These are phyloP conservation scores for Limnanthes douglasii DNA, from an alignment of 345 rosid species.

Conservation along the genomic window DNA sequence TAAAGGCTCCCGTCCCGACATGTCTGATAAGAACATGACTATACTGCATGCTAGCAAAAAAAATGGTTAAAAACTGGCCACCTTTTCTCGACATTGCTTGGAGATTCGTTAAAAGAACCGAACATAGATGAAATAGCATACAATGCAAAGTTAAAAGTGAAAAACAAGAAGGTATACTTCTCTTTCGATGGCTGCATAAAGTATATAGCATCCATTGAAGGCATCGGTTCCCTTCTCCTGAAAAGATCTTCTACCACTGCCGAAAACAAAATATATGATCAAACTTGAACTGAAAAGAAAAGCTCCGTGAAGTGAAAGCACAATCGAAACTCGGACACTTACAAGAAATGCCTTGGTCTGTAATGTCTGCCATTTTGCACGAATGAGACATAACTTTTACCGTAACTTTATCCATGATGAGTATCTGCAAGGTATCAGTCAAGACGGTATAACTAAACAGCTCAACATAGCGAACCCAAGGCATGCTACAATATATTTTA, in stretches of 20 bases:
- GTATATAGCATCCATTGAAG: conserved; percentile 82
- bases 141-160: neutral
- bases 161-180: conserved; percentile 27
- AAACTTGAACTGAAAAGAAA: neutral
- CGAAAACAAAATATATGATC: conserved; percentile 8
- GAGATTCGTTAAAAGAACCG: neutral
- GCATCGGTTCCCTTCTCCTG: conserved; percentile 80
- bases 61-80: conserved; percentile 13
- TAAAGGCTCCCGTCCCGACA: conserved; percentile 96
- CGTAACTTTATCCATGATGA: conserved; percentile 87
- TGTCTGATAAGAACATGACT: conserved; percentile 93
- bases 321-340: conserved; percentile 9
- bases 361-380: conserved; percentile 90
- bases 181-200: conserved; percentile 86
- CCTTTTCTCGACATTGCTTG: neutral
- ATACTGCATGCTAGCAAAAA: conserved; percentile 56
- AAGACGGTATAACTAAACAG: conserved; percentile 2
- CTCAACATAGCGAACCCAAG: neutral
- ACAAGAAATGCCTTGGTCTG: conserved; percentile 94
- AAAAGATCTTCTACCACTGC: conserved; percentile 98
- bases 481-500: too few relatives aligned
- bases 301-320: neutral
- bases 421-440: conserved; percentile 28
- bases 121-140: neutral
- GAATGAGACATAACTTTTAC: conserved; percentile 81